Conservation (phyloP, 768 basidiomycete genomes). For the Cubamyces sp. region DNA sequence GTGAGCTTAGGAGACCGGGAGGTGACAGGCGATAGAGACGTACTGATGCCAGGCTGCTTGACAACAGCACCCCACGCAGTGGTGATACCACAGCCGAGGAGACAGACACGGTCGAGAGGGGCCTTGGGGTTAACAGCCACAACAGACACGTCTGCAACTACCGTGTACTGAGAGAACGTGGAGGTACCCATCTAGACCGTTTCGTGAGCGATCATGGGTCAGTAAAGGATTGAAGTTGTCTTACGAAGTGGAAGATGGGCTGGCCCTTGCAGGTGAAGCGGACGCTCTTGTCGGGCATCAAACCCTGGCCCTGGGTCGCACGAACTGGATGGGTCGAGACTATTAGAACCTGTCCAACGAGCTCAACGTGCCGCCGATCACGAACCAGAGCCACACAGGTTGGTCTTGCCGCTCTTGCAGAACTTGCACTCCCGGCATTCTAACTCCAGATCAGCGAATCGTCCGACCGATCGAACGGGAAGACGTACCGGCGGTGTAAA, state of each 20-base stretch:
- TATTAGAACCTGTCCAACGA: background rate
- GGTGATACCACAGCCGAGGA: slow-evolving; percentile 95
- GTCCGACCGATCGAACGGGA: background rate
- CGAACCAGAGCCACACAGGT: slow-evolving; percentile 92
- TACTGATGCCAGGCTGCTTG: slow-evolving; percentile 87
- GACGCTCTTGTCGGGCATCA: slow-evolving; percentile 89
- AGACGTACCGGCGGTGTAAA: slow-evolving; percentile 85
- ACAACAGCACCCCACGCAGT: slow-evolving; percentile 98
- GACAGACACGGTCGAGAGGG: slow-evolving; percentile 94
- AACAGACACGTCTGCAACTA: slow-evolving; percentile 96
- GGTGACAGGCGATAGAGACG: slow-evolving; percentile 32
- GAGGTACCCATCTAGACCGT: slow-evolving; percentile 90
- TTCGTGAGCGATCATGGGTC: background rate
- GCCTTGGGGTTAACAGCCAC: slow-evolving; percentile 87
- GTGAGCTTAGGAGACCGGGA: background rate
- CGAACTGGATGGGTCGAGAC: slow-evolving; percentile 59
- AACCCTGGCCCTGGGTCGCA: slow-evolving; percentile 88
- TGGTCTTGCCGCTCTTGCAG: slow-evolving; percentile 98
- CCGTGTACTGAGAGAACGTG: slow-evolving; percentile 99
- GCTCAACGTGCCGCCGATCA: background rate
- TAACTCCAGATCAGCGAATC: slow-evolving; percentile 7
- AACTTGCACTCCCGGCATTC: slow-evolving; percentile 98
- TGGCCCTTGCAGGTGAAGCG: slow-evolving; percentile 92
- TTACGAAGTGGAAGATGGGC: slow-evolving; percentile 87
- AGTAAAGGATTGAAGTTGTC: slow-evolving; percentile 30